A percentile compares a stretch with the other conserved stretches of the same genome.
Conservation (phyloP, 768 basidiomycete genomes). For the Termitomyces sp. region DNA sequence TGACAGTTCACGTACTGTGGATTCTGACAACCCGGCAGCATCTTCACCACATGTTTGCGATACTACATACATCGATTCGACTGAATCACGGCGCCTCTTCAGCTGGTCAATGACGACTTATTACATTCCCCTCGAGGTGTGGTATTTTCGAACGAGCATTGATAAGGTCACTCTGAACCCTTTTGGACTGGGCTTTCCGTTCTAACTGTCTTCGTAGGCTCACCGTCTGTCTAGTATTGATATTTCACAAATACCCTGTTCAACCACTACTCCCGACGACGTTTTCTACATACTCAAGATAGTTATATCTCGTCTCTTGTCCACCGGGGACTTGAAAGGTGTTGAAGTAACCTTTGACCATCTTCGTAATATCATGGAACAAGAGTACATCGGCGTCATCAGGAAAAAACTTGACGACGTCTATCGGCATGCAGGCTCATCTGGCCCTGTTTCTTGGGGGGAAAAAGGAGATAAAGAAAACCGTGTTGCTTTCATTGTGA, state of each 20-base stretch:
- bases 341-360: slow-evolving; percentile 55
- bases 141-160: slow-evolving; percentile 83
- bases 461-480: slow-evolving; percentile 83
- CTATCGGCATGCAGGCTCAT: slow-evolving; percentile 49
- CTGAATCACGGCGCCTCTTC: slow-evolving; percentile 53
- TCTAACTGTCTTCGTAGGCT: slow-evolving; percentile 47
- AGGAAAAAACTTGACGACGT: slow-evolving; percentile 86
- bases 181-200: background rate
- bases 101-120: slow-evolving; percentile 63
- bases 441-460: slow-evolving; percentile 41
- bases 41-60: slow-evolving; percentile 7
- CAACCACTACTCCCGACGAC: slow-evolving; percentile 85
- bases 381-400: slow-evolving; percentile 76
- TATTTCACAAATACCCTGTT: slow-evolving; percentile 50
- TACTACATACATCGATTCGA: slow-evolving; percentile 34
- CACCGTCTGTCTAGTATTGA: slow-evolving; percentile 81
- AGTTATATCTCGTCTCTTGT: slow-evolving; percentile 70
- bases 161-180: slow-evolving; percentile 61
- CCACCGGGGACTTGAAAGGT: slow-evolving; percentile 61
- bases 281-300: slow-evolving; percentile 93
- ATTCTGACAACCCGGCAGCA: slow-evolving; percentile 3
- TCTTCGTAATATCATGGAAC: slow-evolving; percentile 72
- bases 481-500: slow-evolving; percentile 74
- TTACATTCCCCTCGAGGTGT: slow-evolving; percentile 86
- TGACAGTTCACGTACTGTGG: slow-evolving; percentile 9